Evolutionary conservation across 2,329 filamentous ascomycete genomes (phyloP).

Genomic region (Xylaria sp.): DNA sequence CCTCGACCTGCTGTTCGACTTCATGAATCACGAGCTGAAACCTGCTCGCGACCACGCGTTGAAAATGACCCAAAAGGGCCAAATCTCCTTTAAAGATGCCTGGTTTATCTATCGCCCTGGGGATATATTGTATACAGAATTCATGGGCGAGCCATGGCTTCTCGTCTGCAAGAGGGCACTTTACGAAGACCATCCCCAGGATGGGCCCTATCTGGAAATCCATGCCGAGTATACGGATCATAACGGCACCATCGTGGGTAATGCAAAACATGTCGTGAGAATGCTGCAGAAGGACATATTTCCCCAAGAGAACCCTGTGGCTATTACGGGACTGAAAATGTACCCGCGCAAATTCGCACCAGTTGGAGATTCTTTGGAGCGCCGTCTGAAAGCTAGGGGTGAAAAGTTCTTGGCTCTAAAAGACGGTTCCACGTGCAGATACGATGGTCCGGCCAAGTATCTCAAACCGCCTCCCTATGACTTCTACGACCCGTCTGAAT

Average conservation of each 20-base stretch:
- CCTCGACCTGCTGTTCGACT: constrained; percentile 46
- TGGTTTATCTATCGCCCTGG: constrained; percentile 48
- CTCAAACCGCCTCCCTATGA: constrained; percentile 43
- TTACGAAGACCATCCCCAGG: constrained; percentile 40
- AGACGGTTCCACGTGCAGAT: constrained; percentile 39
- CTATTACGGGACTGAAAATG: constrained; percentile 43
- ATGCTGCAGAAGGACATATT: constrained; percentile 43
- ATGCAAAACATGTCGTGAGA: constrained; percentile 32
- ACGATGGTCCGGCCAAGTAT: constrained; percentile 45
- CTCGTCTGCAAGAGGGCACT: constrained; percentile 43
- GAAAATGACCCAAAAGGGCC: constrained; percentile 44
- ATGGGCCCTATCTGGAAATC: constrained; percentile 45
- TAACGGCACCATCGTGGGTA: constrained; percentile 40
- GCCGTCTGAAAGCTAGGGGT: constrained; percentile 39
- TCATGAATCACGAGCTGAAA: constrained; percentile 47
- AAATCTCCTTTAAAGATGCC: constrained; percentile 44
- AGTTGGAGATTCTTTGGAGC: constrained; percentile 41
- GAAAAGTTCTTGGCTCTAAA: constrained; percentile 42
- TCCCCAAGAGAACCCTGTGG: constrained; percentile 42
- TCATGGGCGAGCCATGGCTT: constrained; percentile 46
- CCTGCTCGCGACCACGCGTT: constrained; percentile 39
- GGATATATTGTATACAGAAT: constrained; percentile 43
- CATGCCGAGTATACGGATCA: constrained; percentile 45
- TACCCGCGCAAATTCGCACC: constrained; percentile 43
- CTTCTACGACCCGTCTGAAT: constrained; percentile 38